Base-by-base conservation (phyloP, 192 early-diverging fungal species). In the Coemansia reversa region DNA sequence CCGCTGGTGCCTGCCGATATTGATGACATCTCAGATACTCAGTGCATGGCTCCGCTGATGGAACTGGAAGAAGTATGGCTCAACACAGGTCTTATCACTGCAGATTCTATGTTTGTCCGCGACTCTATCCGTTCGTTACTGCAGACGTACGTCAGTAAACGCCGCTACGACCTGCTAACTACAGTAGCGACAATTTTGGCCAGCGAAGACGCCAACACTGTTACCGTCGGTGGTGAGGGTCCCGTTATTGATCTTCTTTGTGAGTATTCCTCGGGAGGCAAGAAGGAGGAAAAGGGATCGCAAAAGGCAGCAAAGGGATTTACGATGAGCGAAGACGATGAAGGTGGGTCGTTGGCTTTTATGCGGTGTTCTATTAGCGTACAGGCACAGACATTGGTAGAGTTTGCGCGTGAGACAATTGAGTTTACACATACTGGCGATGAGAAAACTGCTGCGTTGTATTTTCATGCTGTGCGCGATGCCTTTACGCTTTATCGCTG, bases 331-430 rank as follows among this genome's bases (percentile, higher is more conserved):
- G 47, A 28, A 29, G 65, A 57, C 39, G 69, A 65, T 32, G 63
- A 56, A 12, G 63, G 51, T 20, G 66, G 61, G 3, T 62, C 63
- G 12, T 51, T 73, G 33, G 23, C 56, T 12, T 70, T 74, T 55
- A 67, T 72, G 19, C 66, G 68, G 6, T 80, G 77, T 62, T 70
- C 72, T 12, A 52, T 80, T 45, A 74, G 72, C 62, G 62, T 60
- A 6, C 70, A 70, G 3, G 77, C 77, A 4, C 77, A 80, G 68
- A 67, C 61, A n/a, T 62, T 80, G 51, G 65, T 74, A 0, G 77
- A 80, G 16, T 80, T 80, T 71, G 77, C 72, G 12, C 67, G 58
- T 45, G 77, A 74, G 47, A 80, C 77, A 5, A 65, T 80, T 16
- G 67, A 62, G 2, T 58, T 74, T 25, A 60, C 66, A 1, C 42